Evolutionary conservation across 2,329 filamentous ascomycete species (phyloP), one percentile per base, ranked within the genome.

Genomic region (Paramyrothecium sp.): DNA sequence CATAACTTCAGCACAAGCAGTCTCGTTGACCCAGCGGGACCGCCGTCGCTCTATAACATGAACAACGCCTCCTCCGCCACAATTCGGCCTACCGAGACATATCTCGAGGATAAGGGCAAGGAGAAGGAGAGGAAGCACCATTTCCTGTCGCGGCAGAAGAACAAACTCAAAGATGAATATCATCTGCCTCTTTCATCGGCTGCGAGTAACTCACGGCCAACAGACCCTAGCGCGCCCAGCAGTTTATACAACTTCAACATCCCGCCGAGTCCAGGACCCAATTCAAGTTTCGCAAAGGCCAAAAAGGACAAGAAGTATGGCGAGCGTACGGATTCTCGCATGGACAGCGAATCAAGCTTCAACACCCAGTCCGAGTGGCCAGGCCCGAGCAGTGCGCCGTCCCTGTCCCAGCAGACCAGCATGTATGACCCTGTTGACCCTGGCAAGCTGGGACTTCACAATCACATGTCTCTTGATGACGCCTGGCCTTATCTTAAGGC

Each of bases 291-390:
- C 70, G 82, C 88, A 41, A 96, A 95, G 74, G 89, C 89, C 3
- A 90, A 95, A 68, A 94, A 90, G 58, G 92, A 97, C 69, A 96
- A 94, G 78, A 89, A 89, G 71, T 88, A 89, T 63, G 88, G 90
- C 60, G 89, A 91, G 61, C 86, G 87, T 63, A 81, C 76, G 56
- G 71, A 78, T 7, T 75, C 71, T 59, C 75, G 77, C 13, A 72
- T 85, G 38, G 81, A 87, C 58, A 86, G 74, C 60, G 81, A 84
- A 75, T 74, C 77, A 19, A 68, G 69, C 51, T 72, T 78, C 63
- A 71, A 69, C 22, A 57, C 76, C 20, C 68, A 71, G 49, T 69
- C 69, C 23, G 75, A 85, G 54, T 86, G 83, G 82, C 74, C 81
- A 2, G 82, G 80, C 2, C 77, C 83, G 1, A 79, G 79, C 55